Conservation (phyloP, 352 stramenopile genomes). For the Phytophthora cajani region DNA sequence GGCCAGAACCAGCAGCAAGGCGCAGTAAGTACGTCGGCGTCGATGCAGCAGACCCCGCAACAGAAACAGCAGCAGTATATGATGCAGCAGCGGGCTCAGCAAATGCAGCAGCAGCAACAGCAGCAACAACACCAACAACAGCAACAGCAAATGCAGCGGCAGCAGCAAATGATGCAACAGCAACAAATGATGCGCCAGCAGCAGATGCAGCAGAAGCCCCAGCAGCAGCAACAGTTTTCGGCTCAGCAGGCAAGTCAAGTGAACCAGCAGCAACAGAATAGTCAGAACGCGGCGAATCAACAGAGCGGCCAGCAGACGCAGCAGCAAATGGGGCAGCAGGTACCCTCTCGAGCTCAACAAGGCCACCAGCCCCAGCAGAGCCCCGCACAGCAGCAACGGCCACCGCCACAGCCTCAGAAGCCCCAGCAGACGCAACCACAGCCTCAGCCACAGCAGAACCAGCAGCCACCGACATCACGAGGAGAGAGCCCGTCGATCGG, state of each 20-base stretch:
- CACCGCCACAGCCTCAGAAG: constrained; percentile 30
- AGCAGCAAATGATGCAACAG: constrained; percentile 55
- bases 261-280: constrained; percentile 45
- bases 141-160: constrained; percentile 47
- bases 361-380: constrained; percentile 15
- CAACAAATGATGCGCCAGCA: constrained; percentile 57
- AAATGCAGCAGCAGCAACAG: constrained; percentile 66
- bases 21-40: constrained; percentile 5
- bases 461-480: constrained; percentile 32
- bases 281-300: constrained; percentile 40
- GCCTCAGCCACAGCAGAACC: constrained; percentile 28
- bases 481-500: constrained; percentile 56
- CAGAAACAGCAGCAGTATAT: constrained; percentile 60
- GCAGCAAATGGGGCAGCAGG: constrained; percentile 46
- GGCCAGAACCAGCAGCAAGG: constrained; percentile 33
- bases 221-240: constrained; percentile 38
- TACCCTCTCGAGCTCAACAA: constrained; percentile 34
- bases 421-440: constrained; percentile 21
- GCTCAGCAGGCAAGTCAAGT: constrained; percentile 33
- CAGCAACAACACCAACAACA: constrained; percentile 43
- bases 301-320: constrained; percentile 52
- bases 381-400: constrained; percentile 37
- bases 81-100: constrained; percentile 57
- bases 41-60: constrained; percentile 44
- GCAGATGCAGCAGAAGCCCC: constrained; percentile 43